Percentiles rank a stretch among this genome's conserved stretches.
phyloP scores from a whole-genome alignment of 2,329 filamentous ascomycete species.

The Blastomyces percursus region DNA sequence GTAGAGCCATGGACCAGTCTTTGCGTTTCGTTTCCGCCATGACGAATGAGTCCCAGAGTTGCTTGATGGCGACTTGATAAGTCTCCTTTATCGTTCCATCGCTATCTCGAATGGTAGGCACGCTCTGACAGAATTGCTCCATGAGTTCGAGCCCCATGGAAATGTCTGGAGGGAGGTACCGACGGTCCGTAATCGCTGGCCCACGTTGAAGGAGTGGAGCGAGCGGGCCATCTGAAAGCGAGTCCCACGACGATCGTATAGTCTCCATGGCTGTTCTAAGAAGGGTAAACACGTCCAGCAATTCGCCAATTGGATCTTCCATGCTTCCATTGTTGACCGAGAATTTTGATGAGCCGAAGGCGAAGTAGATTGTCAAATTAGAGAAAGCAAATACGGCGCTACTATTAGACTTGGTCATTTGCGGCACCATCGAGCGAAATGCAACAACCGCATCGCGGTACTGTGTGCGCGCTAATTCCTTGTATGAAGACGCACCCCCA shows the following conservation, averaged over 20 bases:
- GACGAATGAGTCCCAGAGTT: slow-evolving; percentile 13
- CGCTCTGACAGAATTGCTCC: slow-evolving; percentile 7
- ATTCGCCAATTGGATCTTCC: slow-evolving; percentile 10
- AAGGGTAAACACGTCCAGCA: slow-evolving; percentile 11
- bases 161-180: slow-evolving; percentile 10
- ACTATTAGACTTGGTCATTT: slow-evolving; percentile 7
- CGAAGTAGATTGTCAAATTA: slow-evolving; percentile 12
- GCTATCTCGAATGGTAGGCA: background rate
- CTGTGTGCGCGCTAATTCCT: slow-evolving; percentile 9
- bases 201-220: slow-evolving; percentile 13
- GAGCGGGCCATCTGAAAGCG: slow-evolving; percentile 8
- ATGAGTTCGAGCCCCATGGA: slow-evolving; percentile 10
- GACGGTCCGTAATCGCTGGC: slow-evolving; percentile 11
- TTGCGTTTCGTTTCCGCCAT: slow-evolving; percentile 13
- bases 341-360: slow-evolving; percentile 12
- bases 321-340: slow-evolving; percentile 1
- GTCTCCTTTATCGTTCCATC: background rate
- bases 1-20: slow-evolving; percentile 13
- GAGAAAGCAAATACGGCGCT: slow-evolving; percentile 14
- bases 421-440: slow-evolving; percentile 7
- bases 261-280: slow-evolving; percentile 10
- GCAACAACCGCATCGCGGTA: slow-evolving; percentile 9
- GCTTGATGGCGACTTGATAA: slow-evolving; percentile 9
- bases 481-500: slow-evolving; percentile 4
- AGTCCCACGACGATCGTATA: slow-evolving; percentile 8